phyloP scores from a whole-genome alignment of 495 filamentous ascomycete genomes.

The Chaetomidium leptoderma region DNA sequence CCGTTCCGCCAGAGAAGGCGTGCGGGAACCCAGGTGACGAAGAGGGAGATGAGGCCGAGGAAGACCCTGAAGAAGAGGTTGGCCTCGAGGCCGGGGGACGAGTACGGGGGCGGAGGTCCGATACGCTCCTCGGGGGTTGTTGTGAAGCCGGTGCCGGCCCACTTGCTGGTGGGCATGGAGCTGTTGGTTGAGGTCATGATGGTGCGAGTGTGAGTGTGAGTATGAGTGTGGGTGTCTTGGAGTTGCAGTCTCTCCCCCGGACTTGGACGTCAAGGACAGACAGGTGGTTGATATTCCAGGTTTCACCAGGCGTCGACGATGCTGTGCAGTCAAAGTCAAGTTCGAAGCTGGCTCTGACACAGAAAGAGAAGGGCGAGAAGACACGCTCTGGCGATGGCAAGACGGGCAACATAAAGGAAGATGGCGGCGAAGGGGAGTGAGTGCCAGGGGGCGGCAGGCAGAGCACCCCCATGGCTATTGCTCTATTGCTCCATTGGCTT shows the following conservation, averaged over 20 bases:
- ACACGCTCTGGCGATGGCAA: conserved; percentile 10
- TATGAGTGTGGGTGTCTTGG: not conserved
- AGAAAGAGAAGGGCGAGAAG: not conserved
- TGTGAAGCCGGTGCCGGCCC: conserved; percentile 18
- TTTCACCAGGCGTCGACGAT: not conserved
- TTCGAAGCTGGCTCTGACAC: not conserved
- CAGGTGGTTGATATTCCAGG: not conserved
- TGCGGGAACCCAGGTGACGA: conserved; percentile 54
- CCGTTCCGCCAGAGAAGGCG: conserved; percentile 54
- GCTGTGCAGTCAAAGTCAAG: not conserved
- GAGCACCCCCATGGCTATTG: conserved; percentile 11
- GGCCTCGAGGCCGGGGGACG: conserved; percentile 29
- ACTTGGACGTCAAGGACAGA: not conserved
- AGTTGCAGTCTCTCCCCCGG: not conserved
- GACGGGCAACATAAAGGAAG: conserved; percentile 8
- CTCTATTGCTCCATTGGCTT: conserved; percentile 15
- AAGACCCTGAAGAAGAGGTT: conserved; percentile 44
- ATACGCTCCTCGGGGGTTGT: conserved; percentile 26
- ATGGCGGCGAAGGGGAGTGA: not conserved
- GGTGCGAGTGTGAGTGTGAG: not conserved
- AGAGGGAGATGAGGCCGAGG: conserved; percentile 53
- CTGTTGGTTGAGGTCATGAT: conserved; percentile 5
- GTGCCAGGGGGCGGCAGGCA: not conserved
- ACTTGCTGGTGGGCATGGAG: not conserved
- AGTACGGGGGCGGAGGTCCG: conserved; percentile 28